These are phyloP conservation scores for Tetradesmus lagerheimii DNA, from an alignment of 139 green algal species.

Conservation along the genomic window DNA sequence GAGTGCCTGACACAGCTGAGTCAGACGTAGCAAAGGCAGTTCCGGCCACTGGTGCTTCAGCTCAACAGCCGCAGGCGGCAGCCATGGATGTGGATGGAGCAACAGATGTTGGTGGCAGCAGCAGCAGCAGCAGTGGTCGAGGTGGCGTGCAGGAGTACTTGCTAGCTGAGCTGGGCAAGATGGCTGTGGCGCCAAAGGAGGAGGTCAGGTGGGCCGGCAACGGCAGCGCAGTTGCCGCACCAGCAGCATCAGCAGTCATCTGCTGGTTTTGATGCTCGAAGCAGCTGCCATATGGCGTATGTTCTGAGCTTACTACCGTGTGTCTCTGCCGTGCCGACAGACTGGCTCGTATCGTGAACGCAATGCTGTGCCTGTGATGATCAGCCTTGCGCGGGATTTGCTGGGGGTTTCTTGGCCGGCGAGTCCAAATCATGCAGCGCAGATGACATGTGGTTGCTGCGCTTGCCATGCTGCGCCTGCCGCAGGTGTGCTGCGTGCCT, in stretches of 20 bases:
- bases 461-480: not conserved
- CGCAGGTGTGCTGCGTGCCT: conserved; percentile 79
- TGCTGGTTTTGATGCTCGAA: not conserved
- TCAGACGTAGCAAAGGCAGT: not conserved
- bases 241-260: not conserved
- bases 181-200: not conserved
- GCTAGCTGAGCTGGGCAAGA: conserved; percentile 7
- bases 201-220: not conserved
- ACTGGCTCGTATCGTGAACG: too few species aligned
- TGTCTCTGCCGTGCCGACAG: too few species aligned
- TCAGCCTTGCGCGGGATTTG: too few species aligned
- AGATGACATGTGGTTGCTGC: too few species aligned
- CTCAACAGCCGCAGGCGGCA: not conserved
- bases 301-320: too few species aligned
- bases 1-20: not conserved
- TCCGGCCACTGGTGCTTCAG: not conserved
- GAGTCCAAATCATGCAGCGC: too few species aligned
- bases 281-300: too few species aligned
- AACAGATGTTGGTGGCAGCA: not conserved
- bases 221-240: not conserved
- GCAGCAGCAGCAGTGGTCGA: not conserved
- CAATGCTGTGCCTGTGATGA: too few species aligned
- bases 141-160: conserved; percentile 29
- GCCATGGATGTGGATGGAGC: not conserved
- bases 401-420: too few species aligned